Conservation (phyloP, 148 eudicot species). For the Drosera capensis region DNA sequence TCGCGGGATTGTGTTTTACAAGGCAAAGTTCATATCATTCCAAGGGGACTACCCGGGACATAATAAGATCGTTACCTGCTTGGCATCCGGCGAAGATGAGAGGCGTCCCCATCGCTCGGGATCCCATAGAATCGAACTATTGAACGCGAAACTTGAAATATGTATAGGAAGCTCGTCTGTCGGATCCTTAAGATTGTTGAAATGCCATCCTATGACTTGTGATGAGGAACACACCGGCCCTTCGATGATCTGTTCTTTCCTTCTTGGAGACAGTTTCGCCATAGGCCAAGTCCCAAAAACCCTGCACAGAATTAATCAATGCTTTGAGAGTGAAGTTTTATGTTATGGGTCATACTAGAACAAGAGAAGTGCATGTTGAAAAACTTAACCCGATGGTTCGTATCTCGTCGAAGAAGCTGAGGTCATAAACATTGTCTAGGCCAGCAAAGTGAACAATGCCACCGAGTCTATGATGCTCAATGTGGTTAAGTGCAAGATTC, state of each 20-base stretch:
- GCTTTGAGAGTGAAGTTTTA: neutral
- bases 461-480: slow-evolving; percentile 72
- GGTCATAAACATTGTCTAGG: slow-evolving; percentile 74
- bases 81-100: slow-evolving; percentile 44
- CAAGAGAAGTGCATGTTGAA: neutral
- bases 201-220: slow-evolving; percentile 74
- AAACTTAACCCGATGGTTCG: slow-evolving; percentile 46
- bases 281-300: slow-evolving; percentile 86
- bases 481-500: slow-evolving; percentile 69
- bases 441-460: slow-evolving; percentile 91
- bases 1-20: neutral
- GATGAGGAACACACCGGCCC: slow-evolving; percentile 81
- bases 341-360: neutral
- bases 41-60: too few relatives aligned
- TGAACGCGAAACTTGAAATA: slow-evolving; percentile 77
- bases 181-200: slow-evolving; percentile 28
- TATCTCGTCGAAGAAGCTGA: slow-evolving; percentile 76
- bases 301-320: slow-evolving; percentile 26
- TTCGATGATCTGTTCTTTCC: slow-evolving; percentile 50
- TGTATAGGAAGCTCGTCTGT: slow-evolving; percentile 33
- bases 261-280: slow-evolving; percentile 48
- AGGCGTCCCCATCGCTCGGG: slow-evolving; percentile 95
- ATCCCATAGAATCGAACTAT: slow-evolving; percentile 95
- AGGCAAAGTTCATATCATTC: neutral
- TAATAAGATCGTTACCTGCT: slow-evolving; percentile 54